Conservation (phyloP, 2,329 filamentous ascomycete species). For the Plectosphaerella cucumerina region DNA sequence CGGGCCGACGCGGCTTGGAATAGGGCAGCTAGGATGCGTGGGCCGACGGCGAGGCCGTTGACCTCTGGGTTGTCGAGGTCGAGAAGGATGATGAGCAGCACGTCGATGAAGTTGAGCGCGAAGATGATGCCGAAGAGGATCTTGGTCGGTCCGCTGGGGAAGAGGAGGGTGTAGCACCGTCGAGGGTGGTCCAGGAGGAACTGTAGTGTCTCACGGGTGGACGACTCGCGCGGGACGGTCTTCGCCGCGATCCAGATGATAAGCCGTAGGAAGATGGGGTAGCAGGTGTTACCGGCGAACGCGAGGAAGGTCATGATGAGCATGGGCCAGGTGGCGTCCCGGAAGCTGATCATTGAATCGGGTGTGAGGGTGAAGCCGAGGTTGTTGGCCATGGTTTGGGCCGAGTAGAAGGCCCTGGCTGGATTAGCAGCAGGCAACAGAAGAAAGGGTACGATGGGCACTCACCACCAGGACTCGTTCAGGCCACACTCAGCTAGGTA, state of each 20-base stretch:
- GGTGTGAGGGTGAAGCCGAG: constrained; percentile 51
- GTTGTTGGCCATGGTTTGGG: constrained; percentile 48
- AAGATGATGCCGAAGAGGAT: constrained; percentile 47
- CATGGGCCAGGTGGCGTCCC: constrained; percentile 36
- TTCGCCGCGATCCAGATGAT: constrained; percentile 54
- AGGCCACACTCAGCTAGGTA: constrained; percentile 33
- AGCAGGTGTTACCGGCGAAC: constrained; percentile 50
- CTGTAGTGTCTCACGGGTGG: constrained; percentile 38
- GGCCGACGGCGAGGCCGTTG: constrained; percentile 34
- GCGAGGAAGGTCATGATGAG: constrained; percentile 44
- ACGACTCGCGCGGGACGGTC: constrained; percentile 30
- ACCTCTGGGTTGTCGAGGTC: constrained; percentile 50
- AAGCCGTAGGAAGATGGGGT: constrained; percentile 54
- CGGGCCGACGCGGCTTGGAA: constrained; percentile 52
- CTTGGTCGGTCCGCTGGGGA: constrained; percentile 57
- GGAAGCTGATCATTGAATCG: constrained; percentile 48
- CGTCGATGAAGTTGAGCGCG: constrained; percentile 48
- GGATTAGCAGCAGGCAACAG: neutral
- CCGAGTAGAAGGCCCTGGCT: constrained; percentile 41
- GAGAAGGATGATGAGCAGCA: constrained; percentile 47
- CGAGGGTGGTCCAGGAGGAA: constrained; percentile 61
- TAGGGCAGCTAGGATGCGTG: constrained; percentile 49
- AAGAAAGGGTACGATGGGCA: neutral
- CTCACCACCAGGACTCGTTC: constrained; percentile 44
- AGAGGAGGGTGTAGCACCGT: constrained; percentile 59